Conservation (phyloP, 805 yeast species). For the Lachancea waltii region DNA sequence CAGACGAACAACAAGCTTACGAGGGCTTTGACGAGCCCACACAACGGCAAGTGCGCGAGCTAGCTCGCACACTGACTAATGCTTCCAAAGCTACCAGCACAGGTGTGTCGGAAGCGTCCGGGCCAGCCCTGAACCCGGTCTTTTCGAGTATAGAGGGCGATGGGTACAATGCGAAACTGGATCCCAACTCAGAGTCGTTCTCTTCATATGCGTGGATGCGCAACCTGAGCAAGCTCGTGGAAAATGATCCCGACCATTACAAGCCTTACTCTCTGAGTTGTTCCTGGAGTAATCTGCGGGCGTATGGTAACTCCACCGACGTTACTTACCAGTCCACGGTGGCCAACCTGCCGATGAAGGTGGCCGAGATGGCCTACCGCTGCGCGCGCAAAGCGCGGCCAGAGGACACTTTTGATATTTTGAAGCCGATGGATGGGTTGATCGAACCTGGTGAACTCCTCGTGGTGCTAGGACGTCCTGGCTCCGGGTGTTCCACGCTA, state of each 20-base stretch:
- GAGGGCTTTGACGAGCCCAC: background rate
- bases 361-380: constrained; percentile 19
- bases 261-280: constrained; percentile 56
- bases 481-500: constrained; percentile 70
- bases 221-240: constrained; percentile 48
- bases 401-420: constrained; percentile 40
- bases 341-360: constrained; percentile 37
- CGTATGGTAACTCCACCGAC: constrained; percentile 60
- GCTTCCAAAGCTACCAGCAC: background rate
- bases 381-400: constrained; percentile 21
- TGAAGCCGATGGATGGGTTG: constrained; percentile 61
- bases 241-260: constrained; percentile 54
- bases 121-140: constrained; percentile 24
- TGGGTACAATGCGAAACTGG: constrained; percentile 39
- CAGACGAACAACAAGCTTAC: background rate
- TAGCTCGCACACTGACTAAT: constrained; percentile 3
- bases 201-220: constrained; percentile 62
- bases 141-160: constrained; percentile 14
- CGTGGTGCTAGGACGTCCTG: constrained; percentile 69
- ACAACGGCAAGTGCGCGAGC: background rate
- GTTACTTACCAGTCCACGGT: constrained; percentile 61
- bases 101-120: background rate
- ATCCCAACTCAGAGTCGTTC: constrained; percentile 55
- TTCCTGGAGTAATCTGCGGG: constrained; percentile 51
- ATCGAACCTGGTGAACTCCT: constrained; percentile 58